Evolutionary conservation across 495 filamentous ascomycete genomes (phyloP).

Genomic region (Xylaria longipes): DNA sequence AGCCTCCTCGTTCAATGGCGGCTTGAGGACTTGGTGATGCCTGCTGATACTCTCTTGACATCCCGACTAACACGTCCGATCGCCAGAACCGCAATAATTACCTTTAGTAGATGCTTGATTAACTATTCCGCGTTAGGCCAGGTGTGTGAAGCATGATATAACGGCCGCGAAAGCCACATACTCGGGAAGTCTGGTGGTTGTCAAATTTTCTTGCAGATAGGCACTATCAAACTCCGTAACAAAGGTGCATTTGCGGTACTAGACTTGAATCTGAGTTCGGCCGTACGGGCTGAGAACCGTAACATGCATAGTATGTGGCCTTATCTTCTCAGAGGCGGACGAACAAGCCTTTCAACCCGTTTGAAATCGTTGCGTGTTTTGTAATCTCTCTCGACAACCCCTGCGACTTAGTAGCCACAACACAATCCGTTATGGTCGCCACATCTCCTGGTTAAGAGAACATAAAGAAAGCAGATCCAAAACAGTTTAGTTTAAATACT

Average conservation of each 20-base stretch:
- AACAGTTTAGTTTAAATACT: not conserved
- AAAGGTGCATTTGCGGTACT: not conserved
- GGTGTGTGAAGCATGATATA: not conserved
- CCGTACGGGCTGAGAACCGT: not conserved
- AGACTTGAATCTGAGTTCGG: not conserved
- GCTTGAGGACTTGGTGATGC: not conserved
- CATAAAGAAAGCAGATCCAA: not conserved
- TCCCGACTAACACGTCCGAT: too few relatives aligned
- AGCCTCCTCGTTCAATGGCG: not conserved
- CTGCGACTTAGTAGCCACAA: not conserved
- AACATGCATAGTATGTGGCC: not conserved
- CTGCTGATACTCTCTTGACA: too few relatives aligned
- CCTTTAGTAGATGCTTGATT: not conserved
- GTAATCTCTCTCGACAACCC: not conserved
- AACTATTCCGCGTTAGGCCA: not conserved
- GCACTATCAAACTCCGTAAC: not conserved
- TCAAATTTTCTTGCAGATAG: not conserved
- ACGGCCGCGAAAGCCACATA: not conserved
- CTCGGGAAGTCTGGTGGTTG: not conserved
- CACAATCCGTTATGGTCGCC: not conserved
- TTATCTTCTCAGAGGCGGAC: not conserved
- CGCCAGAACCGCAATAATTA: too few relatives aligned
- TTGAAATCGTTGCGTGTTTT: not conserved
- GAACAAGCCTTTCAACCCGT: not conserved
- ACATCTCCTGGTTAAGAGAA: too few relatives aligned